A percentile compares a stretch with the other conserved stretches of the same genome.
These are phyloP conservation scores for Fermentozyma sake DNA, from an alignment of 1,139 yeast genomes.

Conservation along the genomic window DNA sequence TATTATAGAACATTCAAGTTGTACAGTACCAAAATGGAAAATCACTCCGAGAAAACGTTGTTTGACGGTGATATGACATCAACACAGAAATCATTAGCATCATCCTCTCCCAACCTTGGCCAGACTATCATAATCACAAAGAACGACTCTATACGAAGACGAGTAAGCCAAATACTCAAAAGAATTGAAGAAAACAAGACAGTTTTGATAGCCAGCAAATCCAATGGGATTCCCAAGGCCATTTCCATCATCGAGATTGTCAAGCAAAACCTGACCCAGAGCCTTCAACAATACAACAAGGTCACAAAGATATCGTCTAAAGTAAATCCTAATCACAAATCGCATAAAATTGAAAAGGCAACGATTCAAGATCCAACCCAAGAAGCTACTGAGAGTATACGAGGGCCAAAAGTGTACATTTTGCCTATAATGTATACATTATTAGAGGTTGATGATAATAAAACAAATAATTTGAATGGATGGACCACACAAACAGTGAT, in stretches of 20 bases:
- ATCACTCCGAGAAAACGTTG: no score
- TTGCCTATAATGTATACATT: constrained; percentile 19
- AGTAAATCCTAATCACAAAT: constrained; percentile 6
- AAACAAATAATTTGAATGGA: no score
- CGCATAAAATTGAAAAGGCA: not conserved
- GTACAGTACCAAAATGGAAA: no score
- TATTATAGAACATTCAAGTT: no score
- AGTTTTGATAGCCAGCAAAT: constrained; percentile 14
- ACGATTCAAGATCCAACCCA: constrained; percentile 1
- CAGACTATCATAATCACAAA: constrained; percentile 15
- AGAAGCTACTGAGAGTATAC: constrained; percentile 7
- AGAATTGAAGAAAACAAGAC: constrained; percentile 5
- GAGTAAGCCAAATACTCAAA: constrained; percentile 14
- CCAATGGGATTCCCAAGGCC: constrained; percentile 20
- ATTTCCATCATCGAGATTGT: constrained; percentile 25
- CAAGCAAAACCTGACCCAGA: constrained; percentile 9
- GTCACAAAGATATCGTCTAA: constrained; percentile 7
- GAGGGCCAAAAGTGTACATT: constrained; percentile 15
- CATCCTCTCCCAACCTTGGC: constrained; percentile 2
- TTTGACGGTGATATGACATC: no score
- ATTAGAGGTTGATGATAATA: constrained; percentile 10
- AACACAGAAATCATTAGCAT: no score
- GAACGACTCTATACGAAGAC: constrained; percentile 23
- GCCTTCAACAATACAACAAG: constrained; percentile 10
- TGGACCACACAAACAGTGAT: no score